Evolutionary conservation across 495 filamentous ascomycete genomes (phyloP).

Genomic region (Margaritispora aquatica): DNA sequence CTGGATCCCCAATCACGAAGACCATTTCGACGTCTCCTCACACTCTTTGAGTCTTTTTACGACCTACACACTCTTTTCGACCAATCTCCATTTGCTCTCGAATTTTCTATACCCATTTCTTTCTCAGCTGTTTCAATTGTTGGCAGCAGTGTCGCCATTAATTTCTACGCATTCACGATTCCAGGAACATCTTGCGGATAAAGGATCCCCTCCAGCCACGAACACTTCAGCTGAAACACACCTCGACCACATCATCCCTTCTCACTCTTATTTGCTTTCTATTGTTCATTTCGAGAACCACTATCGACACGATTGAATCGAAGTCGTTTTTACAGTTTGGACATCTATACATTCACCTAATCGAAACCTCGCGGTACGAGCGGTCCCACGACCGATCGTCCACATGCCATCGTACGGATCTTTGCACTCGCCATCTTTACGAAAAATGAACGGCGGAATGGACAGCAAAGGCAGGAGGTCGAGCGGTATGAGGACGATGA

Average conservation of each 20-base stretch:
- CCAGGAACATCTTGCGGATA: neutral
- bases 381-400: conserved; percentile 22
- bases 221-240: conserved; percentile 18
- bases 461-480: conserved; percentile 30
- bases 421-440: conserved; percentile 65
- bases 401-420: conserved; percentile 72
- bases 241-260: conserved; percentile 14
- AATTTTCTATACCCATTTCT: neutral
- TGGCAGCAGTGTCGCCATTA: neutral
- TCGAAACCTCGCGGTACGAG: conserved; percentile 6
- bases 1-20: neutral
- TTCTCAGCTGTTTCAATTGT: neutral
- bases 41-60: neutral
- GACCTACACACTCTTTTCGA: neutral
- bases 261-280: conserved; percentile 9
- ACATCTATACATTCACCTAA: conserved; percentile 15
- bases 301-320: conserved; percentile 24
- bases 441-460: conserved; percentile 69
- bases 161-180: neutral
- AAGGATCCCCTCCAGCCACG: conserved; percentile 5
- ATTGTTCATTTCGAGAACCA: conserved; percentile 13
- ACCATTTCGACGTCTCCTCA: neutral
- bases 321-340: conserved; percentile 9
- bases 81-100: neutral
- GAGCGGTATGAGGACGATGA: conserved; percentile 38